These are phyloP conservation scores for Sporobolomyces roseus DNA, from an alignment of 768 basidiomycete species.

Conservation along the genomic window DNA sequence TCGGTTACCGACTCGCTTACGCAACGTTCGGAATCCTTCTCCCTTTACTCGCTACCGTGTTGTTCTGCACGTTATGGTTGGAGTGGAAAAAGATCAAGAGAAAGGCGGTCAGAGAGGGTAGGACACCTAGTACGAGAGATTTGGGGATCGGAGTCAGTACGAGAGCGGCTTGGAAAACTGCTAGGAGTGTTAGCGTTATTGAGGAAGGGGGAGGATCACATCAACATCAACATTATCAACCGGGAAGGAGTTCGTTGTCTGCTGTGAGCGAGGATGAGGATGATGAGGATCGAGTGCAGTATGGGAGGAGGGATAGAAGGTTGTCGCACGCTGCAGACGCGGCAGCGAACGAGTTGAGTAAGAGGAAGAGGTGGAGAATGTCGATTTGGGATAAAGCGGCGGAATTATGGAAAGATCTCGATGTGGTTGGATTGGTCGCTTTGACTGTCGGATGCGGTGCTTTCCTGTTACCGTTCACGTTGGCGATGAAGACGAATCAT, in stretches of 20 bases:
- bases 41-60: slow-evolving; percentile 36
- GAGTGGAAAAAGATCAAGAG: slow-evolving; percentile 34
- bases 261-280: slow-evolving; percentile 4
- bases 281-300: not conserved
- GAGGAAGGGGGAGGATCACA: not conserved
- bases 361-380: slow-evolving; percentile 30
- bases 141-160: slow-evolving; percentile 30
- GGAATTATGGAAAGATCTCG: slow-evolving; percentile 37
- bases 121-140: slow-evolving; percentile 24
- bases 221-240: not conserved
- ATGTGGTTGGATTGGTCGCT: slow-evolving; percentile 36
- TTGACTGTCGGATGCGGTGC: slow-evolving; percentile 37
- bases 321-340: slow-evolving; percentile 12
- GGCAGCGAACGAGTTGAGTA: slow-evolving; percentile 27
- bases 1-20: slow-evolving; percentile 43
- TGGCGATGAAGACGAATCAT: slow-evolving; percentile 35
- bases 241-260: slow-evolving; percentile 6
- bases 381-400: slow-evolving; percentile 25
- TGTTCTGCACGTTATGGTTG: slow-evolving; percentile 27
- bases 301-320: slow-evolving; percentile 7
- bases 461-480: slow-evolving; percentile 41
- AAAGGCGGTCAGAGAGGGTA: slow-evolving; percentile 15
- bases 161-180: slow-evolving; percentile 17
- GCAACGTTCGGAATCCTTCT: slow-evolving; percentile 42
- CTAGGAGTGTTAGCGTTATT: slow-evolving; percentile 5